Evolutionary conservation across 176 grass and related monocot genomes (phyloP).

Genomic region (Poa annua): DNA sequence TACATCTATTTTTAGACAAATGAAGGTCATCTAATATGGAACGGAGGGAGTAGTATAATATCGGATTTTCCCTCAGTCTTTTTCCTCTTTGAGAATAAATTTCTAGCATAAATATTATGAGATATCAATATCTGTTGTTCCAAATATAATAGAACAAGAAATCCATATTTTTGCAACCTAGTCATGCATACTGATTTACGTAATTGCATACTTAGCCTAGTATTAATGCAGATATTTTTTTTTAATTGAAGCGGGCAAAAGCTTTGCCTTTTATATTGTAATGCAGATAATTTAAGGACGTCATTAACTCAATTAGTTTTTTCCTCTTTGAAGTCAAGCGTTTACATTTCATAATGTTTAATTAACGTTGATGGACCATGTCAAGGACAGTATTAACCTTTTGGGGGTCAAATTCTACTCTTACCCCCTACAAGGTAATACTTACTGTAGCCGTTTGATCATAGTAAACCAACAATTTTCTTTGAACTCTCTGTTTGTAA

Average conservation of each 20-base stretch:
- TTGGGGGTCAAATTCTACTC: neutral
- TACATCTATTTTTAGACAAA: too few relatives aligned
- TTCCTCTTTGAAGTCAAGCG: neutral
- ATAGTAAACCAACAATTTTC: neutral
- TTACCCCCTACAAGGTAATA: conserved; percentile 3
- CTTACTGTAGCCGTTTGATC: neutral
- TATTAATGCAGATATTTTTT: neutral
- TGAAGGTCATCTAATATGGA: too few relatives aligned
- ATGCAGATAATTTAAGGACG: neutral
- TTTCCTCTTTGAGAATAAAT: conserved; percentile 12
- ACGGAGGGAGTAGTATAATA: neutral
- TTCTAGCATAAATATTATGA: neutral
- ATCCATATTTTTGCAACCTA: neutral
- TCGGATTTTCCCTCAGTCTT: neutral
- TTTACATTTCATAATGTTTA: neutral
- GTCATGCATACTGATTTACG: neutral
- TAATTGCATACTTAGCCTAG: neutral
- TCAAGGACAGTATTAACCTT: conserved; percentile 14
- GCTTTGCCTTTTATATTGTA: neutral
- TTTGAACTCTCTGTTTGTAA: too few relatives aligned
- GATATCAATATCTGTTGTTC: neutral
- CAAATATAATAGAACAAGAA: neutral
- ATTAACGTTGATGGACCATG: neutral
- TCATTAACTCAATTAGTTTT: neutral
- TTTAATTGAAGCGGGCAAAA: too few relatives aligned